A percentile compares a stretch with the other conserved stretches of the same genome.
Conservation (phyloP, 306 rosid species). For the Fagus sylvatica region DNA sequence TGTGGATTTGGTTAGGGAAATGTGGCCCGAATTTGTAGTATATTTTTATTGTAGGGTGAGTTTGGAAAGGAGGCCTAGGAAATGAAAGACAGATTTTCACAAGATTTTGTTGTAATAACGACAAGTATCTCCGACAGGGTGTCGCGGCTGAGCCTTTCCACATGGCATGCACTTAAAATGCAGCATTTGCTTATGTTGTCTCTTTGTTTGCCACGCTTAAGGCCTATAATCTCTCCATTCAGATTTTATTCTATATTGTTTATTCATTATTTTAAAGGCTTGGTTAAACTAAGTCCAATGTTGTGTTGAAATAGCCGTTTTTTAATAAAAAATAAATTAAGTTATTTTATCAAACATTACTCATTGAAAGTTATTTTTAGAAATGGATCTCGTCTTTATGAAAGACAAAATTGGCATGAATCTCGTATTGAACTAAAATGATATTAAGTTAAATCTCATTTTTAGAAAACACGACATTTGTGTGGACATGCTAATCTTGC, state of each 20-base stretch:
- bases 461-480: too few species aligned
- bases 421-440: too few species aligned
- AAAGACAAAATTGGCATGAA: too few species aligned
- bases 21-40: slow-evolving; percentile 1
- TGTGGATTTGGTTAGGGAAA: slow-evolving; percentile 16
- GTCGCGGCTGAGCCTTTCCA: slow-evolving; percentile 18
- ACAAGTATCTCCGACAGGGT: neutral
- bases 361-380: too few species aligned
- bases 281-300: too few species aligned
- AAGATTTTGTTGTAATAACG: slow-evolving; percentile 10
- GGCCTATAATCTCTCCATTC: neutral
- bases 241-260: neutral
- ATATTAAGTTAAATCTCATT: too few species aligned
- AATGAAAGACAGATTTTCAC: slow-evolving; percentile 12
- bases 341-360: too few species aligned
- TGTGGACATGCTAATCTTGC: too few species aligned
- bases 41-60: neutral
- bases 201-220: slow-evolving; percentile 37
- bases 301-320: too few species aligned
- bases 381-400: too few species aligned
- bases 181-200: slow-evolving; percentile 47
- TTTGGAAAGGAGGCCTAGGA: slow-evolving; percentile 21
- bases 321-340: too few species aligned
- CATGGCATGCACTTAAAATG: slow-evolving; percentile 44
- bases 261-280: neutral